Conservation (phyloP, 441 rosid genomes). For the Syzygium malaccense region DNA sequence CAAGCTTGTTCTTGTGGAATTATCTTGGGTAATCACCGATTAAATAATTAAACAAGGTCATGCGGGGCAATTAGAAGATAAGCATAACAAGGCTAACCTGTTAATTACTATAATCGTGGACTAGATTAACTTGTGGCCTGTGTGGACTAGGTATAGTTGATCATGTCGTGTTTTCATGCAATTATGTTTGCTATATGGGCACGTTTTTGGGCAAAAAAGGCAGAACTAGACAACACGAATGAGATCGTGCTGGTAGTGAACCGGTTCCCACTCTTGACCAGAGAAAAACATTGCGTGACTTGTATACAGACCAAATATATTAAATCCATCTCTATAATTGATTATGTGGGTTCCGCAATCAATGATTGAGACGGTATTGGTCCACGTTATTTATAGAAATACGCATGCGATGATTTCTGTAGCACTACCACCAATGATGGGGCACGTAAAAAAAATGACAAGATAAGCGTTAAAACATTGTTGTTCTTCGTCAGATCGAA, state of each 20-base stretch:
- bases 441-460: rapidly evolving
- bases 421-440: background rate
- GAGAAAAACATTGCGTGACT: too few relatives aligned
- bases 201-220: background rate
- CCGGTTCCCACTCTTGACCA: background rate
- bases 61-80: background rate
- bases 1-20: background rate
- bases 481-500: background rate
- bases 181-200: background rate
- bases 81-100: background rate
- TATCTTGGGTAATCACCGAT: background rate
- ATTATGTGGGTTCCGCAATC: background rate
- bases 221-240: background rate
- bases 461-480: background rate
- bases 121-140: background rate
- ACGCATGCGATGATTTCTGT: background rate
- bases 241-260: background rate
- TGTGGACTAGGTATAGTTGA: background rate
- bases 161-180: background rate
- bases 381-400: background rate
- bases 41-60: background rate
- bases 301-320: background rate
- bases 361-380: background rate
- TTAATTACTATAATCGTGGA: background rate
- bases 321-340: background rate